phyloP scores from a whole-genome alignment of 495 filamentous ascomycete genomes.

The Zalerion maritima region DNA sequence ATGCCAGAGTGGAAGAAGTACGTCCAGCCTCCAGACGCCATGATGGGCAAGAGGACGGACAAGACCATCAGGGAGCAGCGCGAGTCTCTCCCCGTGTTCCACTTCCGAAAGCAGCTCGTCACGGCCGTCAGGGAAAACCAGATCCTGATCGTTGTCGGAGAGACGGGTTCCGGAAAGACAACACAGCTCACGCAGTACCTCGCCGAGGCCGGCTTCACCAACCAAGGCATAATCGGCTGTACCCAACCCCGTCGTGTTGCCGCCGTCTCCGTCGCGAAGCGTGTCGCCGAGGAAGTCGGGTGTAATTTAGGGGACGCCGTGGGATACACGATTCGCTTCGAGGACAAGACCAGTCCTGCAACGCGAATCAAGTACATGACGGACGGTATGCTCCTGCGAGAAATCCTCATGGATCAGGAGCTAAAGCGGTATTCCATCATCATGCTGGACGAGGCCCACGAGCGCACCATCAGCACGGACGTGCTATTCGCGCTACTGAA shows the following conservation, averaged over 20 bases:
- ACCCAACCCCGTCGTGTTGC: conserved; percentile 95
- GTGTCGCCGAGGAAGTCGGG: conserved; percentile 93
- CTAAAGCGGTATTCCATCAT: conserved; percentile 84
- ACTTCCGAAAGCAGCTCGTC: conserved; percentile 75
- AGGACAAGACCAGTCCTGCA: conserved; percentile 78
- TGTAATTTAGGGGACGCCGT: conserved; percentile 84
- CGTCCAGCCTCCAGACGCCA: conserved; percentile 65
- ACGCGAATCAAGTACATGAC: conserved; percentile 99
- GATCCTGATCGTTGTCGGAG: conserved; percentile 87
- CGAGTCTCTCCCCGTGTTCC: conserved; percentile 79
- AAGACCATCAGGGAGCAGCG: conserved; percentile 94
- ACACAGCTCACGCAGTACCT: conserved; percentile 94
- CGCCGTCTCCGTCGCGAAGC: conserved; percentile 92
- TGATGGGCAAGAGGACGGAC: conserved; percentile 71
- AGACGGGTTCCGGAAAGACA: conserved; percentile 95
- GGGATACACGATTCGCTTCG: conserved; percentile 95
- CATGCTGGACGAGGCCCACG: conserved; percentile 97
- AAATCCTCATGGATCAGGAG: conserved; percentile 81
- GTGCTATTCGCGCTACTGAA: conserved; percentile 89
- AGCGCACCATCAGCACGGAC: conserved; percentile 91
- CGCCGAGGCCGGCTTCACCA: conserved; percentile 80
- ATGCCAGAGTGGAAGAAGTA: conserved; percentile 90
- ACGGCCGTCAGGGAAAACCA: conserved; percentile 82
- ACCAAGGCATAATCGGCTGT: conserved; percentile 87
- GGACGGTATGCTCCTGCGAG: conserved; percentile 93